These are phyloP conservation scores for Inonotus obliquus DNA, from an alignment of 1,284 basidiomycete genomes.

Conservation along the genomic window DNA sequence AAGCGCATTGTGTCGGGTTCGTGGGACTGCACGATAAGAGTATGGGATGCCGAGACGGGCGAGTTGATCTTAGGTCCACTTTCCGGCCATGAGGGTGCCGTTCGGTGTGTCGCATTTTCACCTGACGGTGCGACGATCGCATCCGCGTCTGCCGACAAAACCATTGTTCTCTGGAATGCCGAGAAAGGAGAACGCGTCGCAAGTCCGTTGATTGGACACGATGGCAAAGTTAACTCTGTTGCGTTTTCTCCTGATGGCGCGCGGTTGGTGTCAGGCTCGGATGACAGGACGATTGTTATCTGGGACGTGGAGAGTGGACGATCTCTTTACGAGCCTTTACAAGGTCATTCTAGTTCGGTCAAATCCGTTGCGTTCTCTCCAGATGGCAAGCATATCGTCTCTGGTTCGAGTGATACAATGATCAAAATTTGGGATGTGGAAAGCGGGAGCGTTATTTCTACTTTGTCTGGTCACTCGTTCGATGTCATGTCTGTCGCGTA, in stretches of 20 bases:
- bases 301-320: not conserved
- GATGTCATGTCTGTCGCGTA: conserved; percentile 21
- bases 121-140: conserved; percentile 5
- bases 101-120: not conserved
- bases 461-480: conserved; percentile 12
- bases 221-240: not conserved
- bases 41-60: not conserved
- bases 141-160: conserved; percentile 10
- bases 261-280: not conserved
- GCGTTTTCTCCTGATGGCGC: not conserved
- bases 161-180: conserved; percentile 8
- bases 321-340: not conserved
- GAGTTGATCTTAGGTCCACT: conserved; percentile 25
- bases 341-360: not conserved
- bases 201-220: not conserved
- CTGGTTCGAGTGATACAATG: not conserved
- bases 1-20: conserved; percentile 15
- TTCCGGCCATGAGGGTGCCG: not conserved
- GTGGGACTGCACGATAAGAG: not conserved
- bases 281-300: not conserved
- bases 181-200: not conserved
- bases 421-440: not conserved
- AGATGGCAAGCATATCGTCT: not conserved
- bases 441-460: not conserved
- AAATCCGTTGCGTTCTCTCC: not conserved